Base-by-base conservation (phyloP, 176 grass and related monocot genomes). In the Canna indica region DNA sequence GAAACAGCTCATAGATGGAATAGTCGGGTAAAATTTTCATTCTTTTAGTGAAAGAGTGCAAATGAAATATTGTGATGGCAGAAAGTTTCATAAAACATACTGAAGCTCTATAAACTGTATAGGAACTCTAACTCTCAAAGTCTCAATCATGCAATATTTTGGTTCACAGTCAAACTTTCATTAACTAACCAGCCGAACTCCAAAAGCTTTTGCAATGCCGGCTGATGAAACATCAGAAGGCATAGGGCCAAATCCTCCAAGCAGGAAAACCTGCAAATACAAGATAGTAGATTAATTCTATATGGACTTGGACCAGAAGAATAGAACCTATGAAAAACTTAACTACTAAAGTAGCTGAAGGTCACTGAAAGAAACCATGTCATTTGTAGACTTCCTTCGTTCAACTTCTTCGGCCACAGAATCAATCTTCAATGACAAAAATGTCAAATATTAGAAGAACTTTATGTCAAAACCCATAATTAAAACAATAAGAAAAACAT, bases 171-270 rank as follows among this genome's bases (percentile, higher is more conserved):
- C 59, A 63, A 59, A 53, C 50, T 68, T 47, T 68, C 67, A 42
- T 69, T 15, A 1, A 78, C 72, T 41, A 72, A 99, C 94, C 89
- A 99, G 74, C 75, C 86, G 94, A 76, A 99, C 94, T 85, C 89
- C 94, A 90, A 99, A 99, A 85, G 89, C 86, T 87, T 99, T 99
- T 52, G 89, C 94, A 5, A 99, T 86, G 67, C 94, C 89, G 58
- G 89, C 82, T 69, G 90, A 54, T 65, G 86, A 90, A 87, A 99
- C 67, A 72, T 99, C 94, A 79, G 94, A 99, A 83, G 83, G 83
- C 69, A 99, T 80, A 71, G 94, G 89, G 32, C 94, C 94, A 73
- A 99, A 90, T 78, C 86, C 94, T 79, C 89, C 94, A 80, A 99
- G 79, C 54, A 92, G 26, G 71, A 99, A 99, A 36, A 99, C 86